Evolutionary conservation across 495 filamentous ascomycete genomes (phyloP).

Genomic region (Hamigera avellanea): DNA sequence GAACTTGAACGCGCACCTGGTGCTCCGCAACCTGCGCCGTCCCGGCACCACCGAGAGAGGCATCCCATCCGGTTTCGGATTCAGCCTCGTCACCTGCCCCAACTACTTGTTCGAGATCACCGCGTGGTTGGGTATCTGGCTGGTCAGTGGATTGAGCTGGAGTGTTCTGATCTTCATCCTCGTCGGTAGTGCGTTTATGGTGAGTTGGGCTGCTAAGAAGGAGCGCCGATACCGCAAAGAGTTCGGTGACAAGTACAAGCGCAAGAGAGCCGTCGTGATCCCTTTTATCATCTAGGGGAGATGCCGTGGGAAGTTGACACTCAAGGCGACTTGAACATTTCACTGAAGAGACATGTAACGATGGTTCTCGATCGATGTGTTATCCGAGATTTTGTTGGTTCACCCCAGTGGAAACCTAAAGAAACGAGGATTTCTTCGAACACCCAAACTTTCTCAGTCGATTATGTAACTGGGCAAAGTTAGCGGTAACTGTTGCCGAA

Average conservation of each 20-base stretch:
- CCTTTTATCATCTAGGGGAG: conserved; percentile 47
- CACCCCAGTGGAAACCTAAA: too few relatives aligned
- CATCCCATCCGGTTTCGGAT: conserved; percentile 81
- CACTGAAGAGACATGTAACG: too few relatives aligned
- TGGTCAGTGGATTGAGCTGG: conserved; percentile 65
- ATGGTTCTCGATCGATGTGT: too few relatives aligned
- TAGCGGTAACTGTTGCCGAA: too few relatives aligned
- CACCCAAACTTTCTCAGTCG: too few relatives aligned
- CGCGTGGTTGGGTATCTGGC: conserved; percentile 67
- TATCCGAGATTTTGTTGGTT: too few relatives aligned
- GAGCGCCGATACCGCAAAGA: conserved; percentile 80
- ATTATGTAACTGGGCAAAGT: too few relatives aligned
- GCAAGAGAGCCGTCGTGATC: conserved; percentile 70
- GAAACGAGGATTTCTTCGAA: too few relatives aligned
- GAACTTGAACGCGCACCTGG: conserved; percentile 69
- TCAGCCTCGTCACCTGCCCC: conserved; percentile 79
- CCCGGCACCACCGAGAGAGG: conserved; percentile 75
- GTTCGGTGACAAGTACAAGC: conserved; percentile 82
- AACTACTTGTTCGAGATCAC: conserved; percentile 94
- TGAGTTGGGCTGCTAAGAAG: conserved; percentile 80
- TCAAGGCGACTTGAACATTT: not conserved
- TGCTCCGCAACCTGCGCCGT: conserved; percentile 61
- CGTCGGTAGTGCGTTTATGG: conserved; percentile 65
- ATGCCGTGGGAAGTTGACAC: not conserved
- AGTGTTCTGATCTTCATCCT: conserved; percentile 60